Percentiles rank a stretch among this genome's conserved stretches.
Conservation (phyloP, 331 rosid genomes). For the Quercus lobata region DNA sequence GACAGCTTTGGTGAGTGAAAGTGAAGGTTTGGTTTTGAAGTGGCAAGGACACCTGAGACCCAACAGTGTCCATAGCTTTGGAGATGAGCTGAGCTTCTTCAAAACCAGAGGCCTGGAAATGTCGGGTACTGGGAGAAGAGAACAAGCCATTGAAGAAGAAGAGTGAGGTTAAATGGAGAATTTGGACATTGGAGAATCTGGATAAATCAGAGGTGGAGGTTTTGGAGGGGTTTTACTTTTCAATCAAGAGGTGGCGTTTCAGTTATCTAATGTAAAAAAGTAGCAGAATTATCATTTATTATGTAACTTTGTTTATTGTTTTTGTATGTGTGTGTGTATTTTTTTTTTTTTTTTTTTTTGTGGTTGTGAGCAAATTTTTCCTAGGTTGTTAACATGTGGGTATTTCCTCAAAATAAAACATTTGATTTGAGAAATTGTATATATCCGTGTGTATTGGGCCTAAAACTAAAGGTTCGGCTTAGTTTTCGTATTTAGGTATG, state of each 20-base stretch:
- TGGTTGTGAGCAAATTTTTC: too few species aligned
- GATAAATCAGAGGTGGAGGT: conserved; percentile 25
- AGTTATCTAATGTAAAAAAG: too few species aligned
- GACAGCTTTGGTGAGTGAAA: conserved; percentile 34
- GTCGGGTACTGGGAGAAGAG: conserved; percentile 35
- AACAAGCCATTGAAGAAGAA: conserved; percentile 42
- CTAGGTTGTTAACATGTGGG: too few species aligned
- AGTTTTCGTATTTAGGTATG: accelerated
- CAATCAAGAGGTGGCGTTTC: too few species aligned
- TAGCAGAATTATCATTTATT: too few species aligned
- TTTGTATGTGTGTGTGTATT: too few species aligned
- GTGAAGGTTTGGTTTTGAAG: background rate
- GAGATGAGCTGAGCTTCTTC: conserved; percentile 38
- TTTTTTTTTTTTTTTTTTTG: too few species aligned
- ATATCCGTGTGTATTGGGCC: too few species aligned
- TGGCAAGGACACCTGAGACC: conserved; percentile 18
- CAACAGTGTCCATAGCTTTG: conserved; percentile 39
- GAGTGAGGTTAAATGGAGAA: background rate
- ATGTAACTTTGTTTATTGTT: too few species aligned
- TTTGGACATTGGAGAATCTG: conserved; percentile 12
- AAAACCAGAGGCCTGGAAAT: conserved; percentile 33
- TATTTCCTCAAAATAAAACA: too few species aligned
- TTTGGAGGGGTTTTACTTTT: conserved; percentile 40
- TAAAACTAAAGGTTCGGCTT: too few species aligned
- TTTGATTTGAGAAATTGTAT: too few species aligned